A percentile compares a stretch with the other conserved stretches of the same genome.
phyloP scores from a whole-genome alignment of 257 asterid species.

The Solanum arcanum region DNA sequence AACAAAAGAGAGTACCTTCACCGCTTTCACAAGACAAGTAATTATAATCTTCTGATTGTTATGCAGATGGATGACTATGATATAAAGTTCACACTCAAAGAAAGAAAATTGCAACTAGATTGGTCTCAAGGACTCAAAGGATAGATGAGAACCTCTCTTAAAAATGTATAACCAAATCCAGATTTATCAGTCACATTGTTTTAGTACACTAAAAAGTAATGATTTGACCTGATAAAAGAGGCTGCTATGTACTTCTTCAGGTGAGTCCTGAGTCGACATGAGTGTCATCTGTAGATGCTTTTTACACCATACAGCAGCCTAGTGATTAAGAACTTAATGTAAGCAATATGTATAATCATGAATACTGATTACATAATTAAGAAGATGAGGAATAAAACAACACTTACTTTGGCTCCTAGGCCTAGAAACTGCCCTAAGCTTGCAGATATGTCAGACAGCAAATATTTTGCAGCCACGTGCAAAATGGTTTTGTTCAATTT shows the following conservation, averaged over 20 bases:
- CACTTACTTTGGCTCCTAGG: conserved; percentile 61
- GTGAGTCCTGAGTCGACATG: conserved; percentile 82
- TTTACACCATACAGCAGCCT: conserved; percentile 82
- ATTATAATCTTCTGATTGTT: background rate
- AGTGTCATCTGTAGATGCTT: conserved; percentile 92
- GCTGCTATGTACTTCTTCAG: conserved; percentile 79
- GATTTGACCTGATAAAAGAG: conserved; percentile 68
- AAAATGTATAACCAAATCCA: background rate
- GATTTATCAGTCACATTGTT: background rate
- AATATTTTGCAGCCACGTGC: conserved; percentile 54
- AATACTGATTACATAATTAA: background rate
- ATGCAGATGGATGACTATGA: background rate
- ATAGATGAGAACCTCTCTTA: background rate
- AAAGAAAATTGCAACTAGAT: background rate
- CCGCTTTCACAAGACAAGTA: background rate
- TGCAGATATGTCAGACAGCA: conserved; percentile 52
- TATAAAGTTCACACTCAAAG: background rate
- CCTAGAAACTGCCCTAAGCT: conserved; percentile 45
- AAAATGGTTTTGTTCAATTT: conserved; percentile 62
- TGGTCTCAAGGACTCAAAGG: background rate
- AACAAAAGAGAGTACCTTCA: background rate
- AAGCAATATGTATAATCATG: background rate
- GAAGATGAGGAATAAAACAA: background rate
- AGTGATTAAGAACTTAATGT: conserved; percentile 1
- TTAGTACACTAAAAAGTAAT: background rate